These are phyloP conservation scores for Calocybe gangraenosa DNA, from an alignment of 768 basidiomycete species.

Conservation along the genomic window DNA sequence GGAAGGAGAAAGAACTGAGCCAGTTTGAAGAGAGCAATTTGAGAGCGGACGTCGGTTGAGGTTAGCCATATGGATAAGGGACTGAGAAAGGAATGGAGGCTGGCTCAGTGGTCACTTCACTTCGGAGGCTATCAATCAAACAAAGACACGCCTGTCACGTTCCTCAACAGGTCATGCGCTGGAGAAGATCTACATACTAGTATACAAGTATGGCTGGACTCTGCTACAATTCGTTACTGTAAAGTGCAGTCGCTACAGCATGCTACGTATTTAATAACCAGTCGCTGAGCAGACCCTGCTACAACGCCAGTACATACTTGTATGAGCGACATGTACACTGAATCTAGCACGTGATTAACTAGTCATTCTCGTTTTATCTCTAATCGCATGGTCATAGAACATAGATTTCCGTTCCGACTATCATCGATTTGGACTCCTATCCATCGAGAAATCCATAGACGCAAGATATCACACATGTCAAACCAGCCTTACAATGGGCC, in stretches of 20 bases:
- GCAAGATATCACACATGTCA: slow-evolving; percentile 30
- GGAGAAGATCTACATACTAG: neutral
- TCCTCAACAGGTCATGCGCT: too few species aligned
- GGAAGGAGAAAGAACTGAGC: slow-evolving; percentile 28
- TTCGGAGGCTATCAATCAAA: too few species aligned
- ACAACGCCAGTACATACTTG: too few species aligned
- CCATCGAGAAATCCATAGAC: slow-evolving; percentile 4
- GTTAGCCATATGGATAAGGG: slow-evolving; percentile 38
- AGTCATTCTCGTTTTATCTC: slow-evolving; percentile 16
- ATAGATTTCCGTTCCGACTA: slow-evolving; percentile 20
- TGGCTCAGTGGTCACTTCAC: too few species aligned
- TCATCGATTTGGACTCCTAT: slow-evolving; percentile 20
- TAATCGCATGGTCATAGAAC: slow-evolving; percentile 18
- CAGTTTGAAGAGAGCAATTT: slow-evolving; percentile 33
- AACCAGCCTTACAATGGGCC: slow-evolving; percentile 33
- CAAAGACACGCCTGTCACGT: neutral
- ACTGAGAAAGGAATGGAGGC: slow-evolving; percentile 16
- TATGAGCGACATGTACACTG: too few species aligned
- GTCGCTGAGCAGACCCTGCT: too few species aligned
- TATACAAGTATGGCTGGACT: neutral
- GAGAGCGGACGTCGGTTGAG: slow-evolving; percentile 46
- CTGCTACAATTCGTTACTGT: too few species aligned
- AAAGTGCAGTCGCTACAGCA: too few species aligned
- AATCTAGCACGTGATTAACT: slow-evolving; percentile 20
- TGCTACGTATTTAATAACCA: too few species aligned